Evolutionary conservation across 2,329 filamentous ascomycete species (phyloP).

Genomic region (Scedosporium aurantiacum): DNA sequence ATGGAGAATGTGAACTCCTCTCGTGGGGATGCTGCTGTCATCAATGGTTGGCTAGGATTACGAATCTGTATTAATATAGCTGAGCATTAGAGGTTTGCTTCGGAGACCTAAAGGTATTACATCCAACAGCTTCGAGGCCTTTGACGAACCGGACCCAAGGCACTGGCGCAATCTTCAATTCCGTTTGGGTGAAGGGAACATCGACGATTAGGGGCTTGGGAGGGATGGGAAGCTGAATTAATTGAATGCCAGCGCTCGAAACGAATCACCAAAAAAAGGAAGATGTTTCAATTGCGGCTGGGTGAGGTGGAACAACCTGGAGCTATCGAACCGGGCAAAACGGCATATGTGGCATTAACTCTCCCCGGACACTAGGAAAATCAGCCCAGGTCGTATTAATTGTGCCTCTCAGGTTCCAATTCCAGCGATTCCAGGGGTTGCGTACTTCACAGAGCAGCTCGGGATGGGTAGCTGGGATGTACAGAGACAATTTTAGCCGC

Average conservation of each 20-base stretch:
- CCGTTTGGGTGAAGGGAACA: no score
- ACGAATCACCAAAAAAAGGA: neutral
- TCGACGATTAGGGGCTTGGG: neutral
- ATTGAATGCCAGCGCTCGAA: neutral
- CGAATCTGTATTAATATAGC: no score
- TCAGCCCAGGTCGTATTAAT: neutral
- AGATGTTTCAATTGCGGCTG: neutral
- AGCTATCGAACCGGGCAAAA: neutral
- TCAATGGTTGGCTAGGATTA: no score
- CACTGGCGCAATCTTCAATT: no score
- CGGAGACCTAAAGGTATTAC: no score
- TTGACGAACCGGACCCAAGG: no score
- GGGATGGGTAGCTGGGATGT: neutral
- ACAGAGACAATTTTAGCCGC: neutral
- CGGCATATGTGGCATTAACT: conserved; percentile 4
- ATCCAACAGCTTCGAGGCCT: no score
- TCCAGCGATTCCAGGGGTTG: neutral
- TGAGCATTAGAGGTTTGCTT: no score
- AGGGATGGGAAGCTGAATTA: neutral
- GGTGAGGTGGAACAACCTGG: neutral
- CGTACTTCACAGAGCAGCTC: neutral
- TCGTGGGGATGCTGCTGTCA: no score
- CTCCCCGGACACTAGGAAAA: neutral
- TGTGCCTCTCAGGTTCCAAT: neutral
- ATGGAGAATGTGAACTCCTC: no score